Evolutionary conservation across 2,329 filamentous ascomycete genomes (phyloP).

Genomic region (Aspergillus vadensis): DNA sequence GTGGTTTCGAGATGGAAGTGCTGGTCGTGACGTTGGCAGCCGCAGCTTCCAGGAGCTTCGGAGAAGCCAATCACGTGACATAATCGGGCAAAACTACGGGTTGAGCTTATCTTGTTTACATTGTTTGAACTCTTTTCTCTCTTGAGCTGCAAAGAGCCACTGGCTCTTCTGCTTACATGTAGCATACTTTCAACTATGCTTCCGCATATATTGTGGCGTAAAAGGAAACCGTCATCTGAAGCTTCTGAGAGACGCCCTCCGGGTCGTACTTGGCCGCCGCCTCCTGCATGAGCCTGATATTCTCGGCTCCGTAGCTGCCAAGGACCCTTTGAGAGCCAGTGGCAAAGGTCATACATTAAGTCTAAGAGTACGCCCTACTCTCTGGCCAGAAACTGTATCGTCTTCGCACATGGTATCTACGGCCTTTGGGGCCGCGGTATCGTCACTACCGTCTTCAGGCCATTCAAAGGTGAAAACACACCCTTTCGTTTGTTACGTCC

Average conservation of each 20-base stretch:
- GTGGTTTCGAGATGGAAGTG: conserved; percentile 1
- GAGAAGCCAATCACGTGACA: conserved; percentile 10
- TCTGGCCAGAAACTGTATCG: not conserved
- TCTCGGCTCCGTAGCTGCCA: not conserved
- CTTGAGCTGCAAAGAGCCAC: no score
- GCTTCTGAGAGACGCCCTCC: conserved; percentile 1
- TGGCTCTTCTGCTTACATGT: no score
- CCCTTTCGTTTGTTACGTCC: not conserved
- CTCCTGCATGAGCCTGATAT: conserved; percentile 1
- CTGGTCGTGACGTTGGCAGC: conserved; percentile 17
- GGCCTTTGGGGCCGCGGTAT: not conserved
- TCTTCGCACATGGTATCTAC: not conserved
- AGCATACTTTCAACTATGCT: no score
- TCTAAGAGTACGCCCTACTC: not conserved
- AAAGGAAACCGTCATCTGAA: conserved; percentile 4
- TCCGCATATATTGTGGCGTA: not conserved
- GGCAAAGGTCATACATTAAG: not conserved
- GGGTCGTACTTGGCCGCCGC: conserved; percentile 5
- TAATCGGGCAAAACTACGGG: not conserved
- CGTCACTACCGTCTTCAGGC: not conserved
- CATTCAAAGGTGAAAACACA: not conserved
- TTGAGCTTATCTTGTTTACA: not conserved
- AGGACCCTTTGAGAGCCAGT: not conserved
- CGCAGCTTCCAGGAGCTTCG: conserved; percentile 24
- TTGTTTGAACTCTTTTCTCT: not conserved